Conservation (phyloP, 2,329 filamentous ascomycete species). For the Cercospora janseana region DNA sequence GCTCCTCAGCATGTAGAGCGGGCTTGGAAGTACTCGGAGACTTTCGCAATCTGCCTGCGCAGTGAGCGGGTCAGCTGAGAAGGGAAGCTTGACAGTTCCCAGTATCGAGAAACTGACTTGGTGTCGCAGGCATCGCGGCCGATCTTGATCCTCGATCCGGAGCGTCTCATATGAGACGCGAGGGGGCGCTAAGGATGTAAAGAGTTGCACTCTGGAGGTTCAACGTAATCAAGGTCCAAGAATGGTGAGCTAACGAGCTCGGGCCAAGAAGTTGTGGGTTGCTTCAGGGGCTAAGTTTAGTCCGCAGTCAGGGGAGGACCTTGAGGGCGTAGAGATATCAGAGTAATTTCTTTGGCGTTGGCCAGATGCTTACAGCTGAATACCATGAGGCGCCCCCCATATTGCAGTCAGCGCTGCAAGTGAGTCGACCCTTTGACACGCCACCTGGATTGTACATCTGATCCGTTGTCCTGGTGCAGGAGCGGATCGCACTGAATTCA, state of each 20-base stretch:
- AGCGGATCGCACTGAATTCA: too few species aligned
- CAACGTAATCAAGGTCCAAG: background rate
- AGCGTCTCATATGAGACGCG: background rate
- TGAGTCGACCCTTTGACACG: too few species aligned
- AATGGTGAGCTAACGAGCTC: background rate
- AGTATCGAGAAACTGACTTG: background rate
- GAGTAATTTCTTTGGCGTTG: too few species aligned
- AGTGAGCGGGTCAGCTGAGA: slow-evolving; percentile 18
- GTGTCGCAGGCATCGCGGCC: slow-evolving; percentile 4
- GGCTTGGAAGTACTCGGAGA: slow-evolving; percentile 6
- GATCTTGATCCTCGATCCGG: slow-evolving; percentile 4
- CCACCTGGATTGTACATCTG: too few species aligned
- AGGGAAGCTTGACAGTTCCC: background rate
- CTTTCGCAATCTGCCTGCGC: slow-evolving; percentile 22
- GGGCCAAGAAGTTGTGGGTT: background rate
- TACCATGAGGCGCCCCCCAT: too few species aligned
- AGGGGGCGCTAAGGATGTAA: slow-evolving; percentile 12
- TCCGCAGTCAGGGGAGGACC: too few species aligned
- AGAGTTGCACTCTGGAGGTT: slow-evolving; percentile 6
- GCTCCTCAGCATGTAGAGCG: slow-evolving; percentile 11
- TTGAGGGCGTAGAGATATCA: too few species aligned
- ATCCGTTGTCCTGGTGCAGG: too few species aligned
- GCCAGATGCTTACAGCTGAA: background rate
- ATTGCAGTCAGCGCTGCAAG: too few species aligned
- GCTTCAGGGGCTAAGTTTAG: background rate